phyloP scores from a whole-genome alignment of 1,284 basidiomycete genomes.

The Moesziomyces parantarcticus region DNA sequence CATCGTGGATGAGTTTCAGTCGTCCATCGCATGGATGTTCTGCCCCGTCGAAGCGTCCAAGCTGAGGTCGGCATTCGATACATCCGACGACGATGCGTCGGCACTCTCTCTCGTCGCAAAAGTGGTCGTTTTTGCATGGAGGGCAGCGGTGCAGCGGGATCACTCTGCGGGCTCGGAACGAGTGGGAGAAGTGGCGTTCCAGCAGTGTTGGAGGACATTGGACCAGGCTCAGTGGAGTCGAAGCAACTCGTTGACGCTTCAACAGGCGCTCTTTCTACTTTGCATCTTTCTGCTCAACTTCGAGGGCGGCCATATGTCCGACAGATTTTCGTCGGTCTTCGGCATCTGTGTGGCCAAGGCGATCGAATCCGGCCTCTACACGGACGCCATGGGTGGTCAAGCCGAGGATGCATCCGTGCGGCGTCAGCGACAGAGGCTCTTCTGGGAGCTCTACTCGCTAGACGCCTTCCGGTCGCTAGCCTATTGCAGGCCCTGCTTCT shows the following conservation, averaged over 20 bases:
- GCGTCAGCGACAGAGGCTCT: conserved; percentile 6
- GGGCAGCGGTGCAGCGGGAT: conserved; percentile 1
- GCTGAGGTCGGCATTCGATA: conserved; percentile 2
- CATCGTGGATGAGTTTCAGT: conserved; percentile 1
- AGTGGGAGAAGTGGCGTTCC: conserved; percentile 6
- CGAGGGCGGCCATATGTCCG: conserved; percentile 10
- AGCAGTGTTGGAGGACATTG: conserved; percentile 9
- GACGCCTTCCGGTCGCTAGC: conserved; percentile 23
- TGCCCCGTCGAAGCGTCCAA: conserved; percentile 3
- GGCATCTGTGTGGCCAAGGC: conserved; percentile 12
- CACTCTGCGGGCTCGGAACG: conserved; percentile 1
- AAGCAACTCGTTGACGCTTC: conserved; percentile 1
- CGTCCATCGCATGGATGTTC: conserved; percentile 10
- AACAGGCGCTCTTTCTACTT: conserved; percentile 5
- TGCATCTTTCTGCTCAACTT: conserved; percentile 15
- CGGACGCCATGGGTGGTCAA: conserved; percentile 6
- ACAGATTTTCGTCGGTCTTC: conserved; percentile 9
- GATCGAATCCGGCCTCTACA: conserved; percentile 10
- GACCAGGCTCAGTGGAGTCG: conserved; percentile 10
- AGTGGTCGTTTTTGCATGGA: conserved; percentile 10
- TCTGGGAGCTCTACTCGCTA: conserved; percentile 28
- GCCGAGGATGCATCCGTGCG: conserved; percentile 1
- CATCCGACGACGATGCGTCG: neutral
- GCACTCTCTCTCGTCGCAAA: conserved; percentile 6
- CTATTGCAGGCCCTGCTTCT: conserved; percentile 22